Evolutionary conservation across 371 early-diverging fungal species (phyloP).

Genomic region (Mortierella sp.): DNA sequence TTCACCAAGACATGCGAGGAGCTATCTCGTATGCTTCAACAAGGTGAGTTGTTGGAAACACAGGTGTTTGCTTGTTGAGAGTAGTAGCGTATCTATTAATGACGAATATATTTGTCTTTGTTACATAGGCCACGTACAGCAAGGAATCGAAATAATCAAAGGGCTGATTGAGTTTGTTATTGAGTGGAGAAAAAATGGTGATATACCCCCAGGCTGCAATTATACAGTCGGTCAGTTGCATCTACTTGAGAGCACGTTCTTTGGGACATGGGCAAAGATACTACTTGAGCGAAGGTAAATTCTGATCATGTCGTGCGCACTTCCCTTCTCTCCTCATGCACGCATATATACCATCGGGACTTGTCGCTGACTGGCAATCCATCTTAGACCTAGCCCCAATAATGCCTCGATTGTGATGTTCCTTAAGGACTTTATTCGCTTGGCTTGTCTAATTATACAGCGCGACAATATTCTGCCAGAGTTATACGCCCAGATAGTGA

Average conservation of each 20-base stretch:
- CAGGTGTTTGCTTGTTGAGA: too few species aligned
- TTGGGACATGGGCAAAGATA: slow-evolving; percentile 42
- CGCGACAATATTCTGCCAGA: slow-evolving; percentile 36
- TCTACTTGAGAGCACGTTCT: slow-evolving; percentile 27
- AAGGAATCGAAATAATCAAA: slow-evolving; percentile 23
- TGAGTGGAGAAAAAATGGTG: slow-evolving; percentile 24
- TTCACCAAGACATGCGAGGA: slow-evolving; percentile 34
- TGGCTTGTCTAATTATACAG: slow-evolving; percentile 28
- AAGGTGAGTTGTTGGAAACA: slow-evolving; percentile 18
- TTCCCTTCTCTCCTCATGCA: neutral
- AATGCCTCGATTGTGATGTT: slow-evolving; percentile 10
- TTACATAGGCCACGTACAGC: slow-evolving; percentile 22
- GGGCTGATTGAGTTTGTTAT: slow-evolving; percentile 15
- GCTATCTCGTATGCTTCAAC: slow-evolving; percentile 28
- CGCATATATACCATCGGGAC: neutral
- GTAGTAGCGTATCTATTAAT: neutral
- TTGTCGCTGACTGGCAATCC: neutral
- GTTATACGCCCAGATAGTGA: slow-evolving; percentile 24
- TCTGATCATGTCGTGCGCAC: neutral
- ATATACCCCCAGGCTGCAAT: slow-evolving; percentile 1
- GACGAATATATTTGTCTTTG: neutral
- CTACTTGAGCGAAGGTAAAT: slow-evolving; percentile 44
- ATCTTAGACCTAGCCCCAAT: slow-evolving; percentile 23
- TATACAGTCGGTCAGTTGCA: slow-evolving; percentile 15
- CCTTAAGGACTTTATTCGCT: slow-evolving; percentile 38